Evolutionary conservation across 441 rosid genomes (phyloP).

Genomic region (Capsella rubella): DNA sequence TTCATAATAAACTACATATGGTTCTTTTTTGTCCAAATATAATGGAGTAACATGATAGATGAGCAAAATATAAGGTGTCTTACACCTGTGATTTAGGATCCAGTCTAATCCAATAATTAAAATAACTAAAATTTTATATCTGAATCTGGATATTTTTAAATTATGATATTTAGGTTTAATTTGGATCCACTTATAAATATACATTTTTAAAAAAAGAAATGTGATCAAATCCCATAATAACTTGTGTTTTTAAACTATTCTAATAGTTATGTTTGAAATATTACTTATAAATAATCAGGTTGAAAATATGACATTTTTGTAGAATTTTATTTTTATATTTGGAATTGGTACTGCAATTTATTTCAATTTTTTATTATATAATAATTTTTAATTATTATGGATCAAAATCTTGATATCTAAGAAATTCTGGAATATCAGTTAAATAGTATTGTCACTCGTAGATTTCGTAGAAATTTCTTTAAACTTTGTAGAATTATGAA

Average conservation of each 20-base stretch:
- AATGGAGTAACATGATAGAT: not conserved
- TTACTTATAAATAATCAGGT: not conserved
- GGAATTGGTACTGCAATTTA: too few relatives aligned
- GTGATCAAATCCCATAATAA: not conserved
- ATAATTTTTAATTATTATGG: too few relatives aligned
- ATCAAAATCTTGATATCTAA: too few relatives aligned
- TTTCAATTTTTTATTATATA: too few relatives aligned
- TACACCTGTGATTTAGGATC: not conserved
- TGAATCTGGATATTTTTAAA: not conserved
- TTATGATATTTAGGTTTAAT: not conserved
- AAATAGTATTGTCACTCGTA: too few relatives aligned
- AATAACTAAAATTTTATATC: not conserved
- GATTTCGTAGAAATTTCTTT: too few relatives aligned
- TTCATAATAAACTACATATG: too few relatives aligned
- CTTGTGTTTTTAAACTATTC: not conserved
- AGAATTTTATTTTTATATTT: too few relatives aligned
- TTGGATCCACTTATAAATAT: not conserved
- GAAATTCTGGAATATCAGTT: too few relatives aligned
- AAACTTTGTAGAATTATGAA: too few relatives aligned
- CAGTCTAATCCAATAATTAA: not conserved
- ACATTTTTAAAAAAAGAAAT: too few relatives aligned
- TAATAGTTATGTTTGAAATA: not conserved
- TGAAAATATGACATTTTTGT: not conserved
- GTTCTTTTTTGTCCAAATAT: not conserved
- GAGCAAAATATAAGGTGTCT: not conserved